phyloP scores from a whole-genome alignment of 352 stramenopile genomes.

The Globisporangium cylindrosporum region DNA sequence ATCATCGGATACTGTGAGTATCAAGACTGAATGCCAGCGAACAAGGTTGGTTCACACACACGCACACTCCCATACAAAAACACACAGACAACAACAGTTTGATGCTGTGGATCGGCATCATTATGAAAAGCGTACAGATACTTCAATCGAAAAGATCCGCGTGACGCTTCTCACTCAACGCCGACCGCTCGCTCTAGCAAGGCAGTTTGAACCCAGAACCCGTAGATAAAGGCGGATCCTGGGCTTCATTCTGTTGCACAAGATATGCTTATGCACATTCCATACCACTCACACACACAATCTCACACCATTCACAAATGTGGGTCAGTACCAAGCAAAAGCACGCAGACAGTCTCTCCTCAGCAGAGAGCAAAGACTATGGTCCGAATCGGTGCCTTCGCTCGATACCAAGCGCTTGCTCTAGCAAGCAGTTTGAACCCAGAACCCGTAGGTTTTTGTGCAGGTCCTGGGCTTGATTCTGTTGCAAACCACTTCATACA shows the following conservation, averaged over 20 bases:
- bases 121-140: neutral
- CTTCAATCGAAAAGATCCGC: neutral
- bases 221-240: neutral
- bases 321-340: neutral
- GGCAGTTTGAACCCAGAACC: neutral
- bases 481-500: neutral
- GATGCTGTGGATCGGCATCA: neutral
- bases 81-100: neutral
- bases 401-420: neutral
- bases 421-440: conserved; percentile 2
- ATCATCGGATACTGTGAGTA: neutral
- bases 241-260: neutral
- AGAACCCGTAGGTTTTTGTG: neutral
- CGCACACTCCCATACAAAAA: neutral
- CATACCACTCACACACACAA: neutral
- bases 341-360: neutral
- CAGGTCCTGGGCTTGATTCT: conserved; percentile 1
- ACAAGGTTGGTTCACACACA: neutral
- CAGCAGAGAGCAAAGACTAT: neutral
- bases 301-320: neutral
- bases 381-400: neutral
- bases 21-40: neutral
- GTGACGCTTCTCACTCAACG: neutral
- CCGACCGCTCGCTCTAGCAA: neutral
- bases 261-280: neutral